A percentile compares a stretch with the other conserved stretches of the same genome.
These are phyloP conservation scores for Ustilago bromivora DNA, from an alignment of 1,284 basidiomycete genomes.

Conservation along the genomic window DNA sequence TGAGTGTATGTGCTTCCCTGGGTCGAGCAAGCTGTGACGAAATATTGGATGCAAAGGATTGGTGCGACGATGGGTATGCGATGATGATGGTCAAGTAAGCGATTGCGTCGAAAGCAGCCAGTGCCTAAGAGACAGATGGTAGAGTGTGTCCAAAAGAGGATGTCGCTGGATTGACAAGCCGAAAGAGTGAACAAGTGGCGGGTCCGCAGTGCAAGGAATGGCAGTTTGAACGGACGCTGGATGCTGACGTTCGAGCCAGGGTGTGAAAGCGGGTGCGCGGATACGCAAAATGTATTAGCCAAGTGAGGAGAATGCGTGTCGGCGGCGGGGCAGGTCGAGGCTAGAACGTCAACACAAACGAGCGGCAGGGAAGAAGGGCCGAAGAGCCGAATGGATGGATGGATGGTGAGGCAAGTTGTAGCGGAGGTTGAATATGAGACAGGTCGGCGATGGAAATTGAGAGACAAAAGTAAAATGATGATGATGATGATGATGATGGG, in stretches of 20 bases:
- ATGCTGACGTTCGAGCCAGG: constrained; percentile 5
- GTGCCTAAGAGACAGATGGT: constrained; percentile 7
- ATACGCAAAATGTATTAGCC: neutral
- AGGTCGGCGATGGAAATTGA: constrained; percentile 34
- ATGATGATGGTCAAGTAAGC: neutral
- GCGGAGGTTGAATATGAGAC: constrained; percentile 29
- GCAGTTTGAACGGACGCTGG: constrained; percentile 5
- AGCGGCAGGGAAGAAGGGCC: neutral
- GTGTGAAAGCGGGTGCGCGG: constrained; percentile 1
- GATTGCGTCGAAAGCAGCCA: neutral
- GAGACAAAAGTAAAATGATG: neutral
- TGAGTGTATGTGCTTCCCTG: neutral
- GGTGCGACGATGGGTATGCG: neutral
- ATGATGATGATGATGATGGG: constrained; percentile 8
- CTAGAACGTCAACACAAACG: neutral
- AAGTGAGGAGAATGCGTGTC: neutral
- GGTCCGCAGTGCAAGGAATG: neutral
- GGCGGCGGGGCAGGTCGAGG: neutral
- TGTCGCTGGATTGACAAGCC: constrained; percentile 1
- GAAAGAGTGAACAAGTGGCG: constrained; percentile 1
- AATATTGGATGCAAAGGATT: neutral
- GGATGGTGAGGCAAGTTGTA: constrained; percentile 18
- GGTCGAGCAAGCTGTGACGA: neutral
- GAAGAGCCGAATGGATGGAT: constrained; percentile 1
- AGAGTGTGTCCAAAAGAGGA: neutral